Evolutionary conservation across 495 filamentous ascomycete genomes (phyloP), one percentile per base, ranked within the genome.

Genomic region (Friedmanniomyces simplex): DNA sequence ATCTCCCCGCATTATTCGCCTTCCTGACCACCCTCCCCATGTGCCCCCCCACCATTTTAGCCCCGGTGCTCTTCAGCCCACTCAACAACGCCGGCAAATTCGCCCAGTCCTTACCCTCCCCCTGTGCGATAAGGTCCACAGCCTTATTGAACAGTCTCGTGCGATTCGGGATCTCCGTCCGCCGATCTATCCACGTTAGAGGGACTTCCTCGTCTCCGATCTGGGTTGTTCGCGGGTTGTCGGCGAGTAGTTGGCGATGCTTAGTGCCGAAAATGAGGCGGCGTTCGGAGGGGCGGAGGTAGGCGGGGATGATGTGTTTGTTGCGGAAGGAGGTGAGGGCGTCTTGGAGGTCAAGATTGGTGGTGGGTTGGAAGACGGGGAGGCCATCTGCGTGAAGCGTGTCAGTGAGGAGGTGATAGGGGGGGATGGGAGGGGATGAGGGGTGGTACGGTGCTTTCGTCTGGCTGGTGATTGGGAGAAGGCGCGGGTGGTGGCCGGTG

Each of bases 151-250:
- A 18, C 6, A 57, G 41, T 14, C 54, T 26, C 39, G 39, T 57
- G 26, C 60, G 56, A 16, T 56, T 61, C 1, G 72, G 72, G 16
- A 68, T 42, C 48, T 73, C 67, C 7, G 48, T 66, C 11, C 36
- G 58, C 11, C 50, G 57, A 49, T 73, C 62, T 30, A 73, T 59
- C 55, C 66, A 70, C 50, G 63, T 42, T 13, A 75, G 66, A 14
- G 54, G 59, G 22, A 72, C 41, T 5, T 68, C 67, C 30, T 72
- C 69, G 26, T 66, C 60, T 51, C 69, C 72, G 16, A 75, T 56
- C 2, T 52, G 62, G 51, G 67, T 65, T 25, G 61, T 50, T 22
- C 69, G 55, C 12, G 72, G 70, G 16, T 75, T 70, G 12, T 65
- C 58, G 55, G 59, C 58, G 16, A 71, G 60, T 10, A 46, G 36